phyloP scores from a whole-genome alignment of 73 alveolate genomes.

The Symbiodinium natans region DNA sequence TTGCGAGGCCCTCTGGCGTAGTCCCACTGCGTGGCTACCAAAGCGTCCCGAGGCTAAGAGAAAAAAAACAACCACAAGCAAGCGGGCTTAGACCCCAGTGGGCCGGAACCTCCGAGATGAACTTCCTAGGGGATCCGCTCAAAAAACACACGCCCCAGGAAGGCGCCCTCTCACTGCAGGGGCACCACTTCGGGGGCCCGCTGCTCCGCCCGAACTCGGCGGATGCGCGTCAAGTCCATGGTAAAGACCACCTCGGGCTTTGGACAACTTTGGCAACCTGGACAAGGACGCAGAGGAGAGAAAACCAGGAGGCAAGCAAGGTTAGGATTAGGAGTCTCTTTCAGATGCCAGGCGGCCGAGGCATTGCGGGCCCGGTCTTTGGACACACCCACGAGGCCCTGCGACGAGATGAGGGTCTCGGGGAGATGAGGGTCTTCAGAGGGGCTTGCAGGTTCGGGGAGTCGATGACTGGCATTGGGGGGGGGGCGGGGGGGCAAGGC shows the following conservation, averaged over 20 bases:
- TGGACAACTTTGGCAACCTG: background rate
- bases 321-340: background rate
- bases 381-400: background rate
- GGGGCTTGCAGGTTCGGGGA: no score
- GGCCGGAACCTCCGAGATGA: background rate
- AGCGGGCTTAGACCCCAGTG: background rate
- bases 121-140: background rate
- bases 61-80: no score
- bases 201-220: background rate
- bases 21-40: background rate
- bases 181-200: constrained; percentile 47
- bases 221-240: constrained; percentile 61
- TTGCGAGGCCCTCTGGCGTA: no score
- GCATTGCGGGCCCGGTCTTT: background rate
- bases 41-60: background rate
- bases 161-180: constrained; percentile 26
- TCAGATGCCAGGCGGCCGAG: background rate
- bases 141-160: background rate
- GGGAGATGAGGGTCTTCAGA: no score
- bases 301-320: no score
- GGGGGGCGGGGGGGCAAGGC: no score
- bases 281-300: no score
- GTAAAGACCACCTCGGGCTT: constrained; percentile 60
- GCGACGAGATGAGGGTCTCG: no score
- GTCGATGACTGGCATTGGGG: no score